Conservation (phyloP, 2,329 filamentous ascomycete genomes). For the Hymenoscyphus occultus region DNA sequence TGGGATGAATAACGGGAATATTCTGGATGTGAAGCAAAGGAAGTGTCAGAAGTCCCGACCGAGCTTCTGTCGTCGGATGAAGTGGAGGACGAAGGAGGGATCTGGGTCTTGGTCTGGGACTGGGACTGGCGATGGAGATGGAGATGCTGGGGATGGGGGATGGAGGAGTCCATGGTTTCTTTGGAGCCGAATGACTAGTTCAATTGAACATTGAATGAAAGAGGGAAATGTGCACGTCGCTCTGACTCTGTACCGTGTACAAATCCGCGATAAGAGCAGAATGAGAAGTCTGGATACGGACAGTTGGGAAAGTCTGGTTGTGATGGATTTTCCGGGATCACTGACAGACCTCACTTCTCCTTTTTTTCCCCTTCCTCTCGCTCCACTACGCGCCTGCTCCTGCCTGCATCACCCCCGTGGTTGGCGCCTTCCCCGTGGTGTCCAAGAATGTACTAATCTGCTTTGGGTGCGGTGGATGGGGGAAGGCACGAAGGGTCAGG, state of each 20-base stretch:
- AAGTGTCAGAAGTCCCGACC: constrained; percentile 31
- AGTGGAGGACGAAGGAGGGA: not conserved
- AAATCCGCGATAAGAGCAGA: not conserved
- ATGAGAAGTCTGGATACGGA: constrained; percentile 5
- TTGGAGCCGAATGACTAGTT: constrained; percentile 17
- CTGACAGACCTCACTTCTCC: not conserved
- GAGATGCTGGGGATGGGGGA: not conserved
- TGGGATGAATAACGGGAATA: constrained; percentile 22
- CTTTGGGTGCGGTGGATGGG: not conserved
- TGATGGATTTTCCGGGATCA: not conserved
- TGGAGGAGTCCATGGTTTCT: constrained; percentile 28
- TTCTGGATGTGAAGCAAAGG: constrained; percentile 28
- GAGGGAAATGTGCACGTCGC: constrained; percentile 27
- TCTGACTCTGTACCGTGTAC: not conserved
- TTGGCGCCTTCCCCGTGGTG: not conserved
- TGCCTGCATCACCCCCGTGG: not conserved
- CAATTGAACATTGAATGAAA: constrained; percentile 25
- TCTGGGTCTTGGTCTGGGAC: not conserved
- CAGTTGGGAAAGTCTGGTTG: not conserved
- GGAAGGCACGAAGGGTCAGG: not conserved
- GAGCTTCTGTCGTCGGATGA: constrained; percentile 24
- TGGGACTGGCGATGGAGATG: constrained; percentile 3
- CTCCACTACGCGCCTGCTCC: not conserved
- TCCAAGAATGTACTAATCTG: not conserved
- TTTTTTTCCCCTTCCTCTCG: not conserved